Evolutionary conservation across 441 rosid species (phyloP), one percentile per base, ranked within the genome.

Genomic region (Kokia cookei): DNA sequence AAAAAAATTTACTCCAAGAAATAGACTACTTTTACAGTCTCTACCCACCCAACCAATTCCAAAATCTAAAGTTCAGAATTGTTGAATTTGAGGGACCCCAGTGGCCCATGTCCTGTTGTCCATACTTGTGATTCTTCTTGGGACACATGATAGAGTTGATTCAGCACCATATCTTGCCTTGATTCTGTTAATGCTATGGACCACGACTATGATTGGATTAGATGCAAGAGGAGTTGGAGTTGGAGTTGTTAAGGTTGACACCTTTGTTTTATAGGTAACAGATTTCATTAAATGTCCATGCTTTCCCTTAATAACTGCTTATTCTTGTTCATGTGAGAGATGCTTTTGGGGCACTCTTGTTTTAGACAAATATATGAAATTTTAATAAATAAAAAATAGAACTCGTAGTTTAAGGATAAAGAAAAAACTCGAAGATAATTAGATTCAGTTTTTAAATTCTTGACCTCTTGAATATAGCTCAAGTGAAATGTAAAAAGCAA

Each of bases 211-310:
- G 9, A 69, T n/a, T 51, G 17, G 42, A 22, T 57, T 57, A 54
- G 4, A 57, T 57, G 29, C 40, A 37, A 37, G 40, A 55, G 7
- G 29, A 9, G 60, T 22, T 55, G 60, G 29, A 9, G 60, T 22
- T 55, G 60, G 60, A 37, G 32, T 51, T 51, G 62, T 55, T 35
- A 55, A n/a, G 51, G 48, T 54, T 70, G 73, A 55, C 50, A 35
- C 37, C 64, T 55, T 40, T 40, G 53, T 70, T 55, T 70, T 55
- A 14, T 54, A 35, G 73, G 73, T 55, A 70, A 70, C 19, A 22
- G 13, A 55, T 70, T 26, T 68, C 72, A 68, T 29, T 69, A 4
- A 51, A n/a, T 51, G 11, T 51, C 11, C 32, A 13, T 37, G 5
- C 4, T 22, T 19, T 55, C 24, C 37, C 51, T 70, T 70, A 15